Conservation (phyloP, 768 basidiomycete species). For the Leccinum broughii region DNA sequence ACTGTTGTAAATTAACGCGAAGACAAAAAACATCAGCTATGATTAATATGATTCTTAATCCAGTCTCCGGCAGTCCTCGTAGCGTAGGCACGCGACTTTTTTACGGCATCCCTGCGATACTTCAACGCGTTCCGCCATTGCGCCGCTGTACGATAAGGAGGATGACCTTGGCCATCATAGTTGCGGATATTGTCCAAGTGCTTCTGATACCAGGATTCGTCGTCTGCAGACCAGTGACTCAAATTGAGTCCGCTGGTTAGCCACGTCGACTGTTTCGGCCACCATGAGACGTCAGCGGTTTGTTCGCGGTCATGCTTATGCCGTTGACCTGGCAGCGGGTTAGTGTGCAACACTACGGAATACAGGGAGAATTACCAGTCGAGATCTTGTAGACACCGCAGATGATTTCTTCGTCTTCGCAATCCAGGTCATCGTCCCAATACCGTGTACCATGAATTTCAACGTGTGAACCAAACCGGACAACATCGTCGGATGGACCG, state of each 20-base stretch:
- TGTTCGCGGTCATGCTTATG: neutral
- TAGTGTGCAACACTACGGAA: too few species aligned
- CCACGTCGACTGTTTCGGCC: conserved; percentile 10
- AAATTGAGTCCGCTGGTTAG: neutral
- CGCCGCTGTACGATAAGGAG: neutral
- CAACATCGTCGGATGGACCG: neutral
- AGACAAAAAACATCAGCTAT: too few species aligned
- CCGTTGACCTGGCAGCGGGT: neutral
- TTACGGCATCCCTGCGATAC: neutral
- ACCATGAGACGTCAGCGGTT: conserved; percentile 3
- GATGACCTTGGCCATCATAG: neutral
- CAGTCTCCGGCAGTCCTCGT: too few species aligned
- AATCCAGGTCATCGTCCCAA: conserved; percentile 3
- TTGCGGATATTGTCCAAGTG: neutral
- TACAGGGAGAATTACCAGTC: neutral
- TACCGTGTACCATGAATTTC: neutral
- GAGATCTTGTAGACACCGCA: conserved; percentile 6
- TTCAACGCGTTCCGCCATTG: neutral
- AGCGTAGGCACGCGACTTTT: too few species aligned
- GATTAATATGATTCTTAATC: too few species aligned
- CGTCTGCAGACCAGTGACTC: conserved; percentile 2
- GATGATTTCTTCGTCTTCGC: neutral
- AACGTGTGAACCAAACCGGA: neutral
- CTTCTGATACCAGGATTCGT: conserved; percentile 2
- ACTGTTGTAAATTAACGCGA: too few species aligned